Percentiles rank a stretch among this genome's conserved stretches.
Conservation (phyloP, 208 protist species). For the Angomonas deanei region DNA sequence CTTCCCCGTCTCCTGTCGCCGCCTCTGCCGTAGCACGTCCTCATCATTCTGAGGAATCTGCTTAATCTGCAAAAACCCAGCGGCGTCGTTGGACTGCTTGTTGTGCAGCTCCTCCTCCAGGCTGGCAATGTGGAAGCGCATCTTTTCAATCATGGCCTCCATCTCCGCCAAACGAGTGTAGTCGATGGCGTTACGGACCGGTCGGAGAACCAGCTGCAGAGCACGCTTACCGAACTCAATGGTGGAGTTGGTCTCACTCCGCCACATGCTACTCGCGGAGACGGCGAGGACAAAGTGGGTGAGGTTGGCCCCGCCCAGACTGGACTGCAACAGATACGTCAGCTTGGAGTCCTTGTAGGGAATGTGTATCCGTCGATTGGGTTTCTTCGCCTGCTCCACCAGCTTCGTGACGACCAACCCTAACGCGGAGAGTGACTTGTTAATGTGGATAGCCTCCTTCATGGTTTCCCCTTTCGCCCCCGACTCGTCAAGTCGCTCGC, state of each 20-base stretch:
- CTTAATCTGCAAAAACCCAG: slow-evolving; percentile 77
- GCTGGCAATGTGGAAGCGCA: slow-evolving; percentile 80
- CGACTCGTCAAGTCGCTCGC: slow-evolving; percentile 82
- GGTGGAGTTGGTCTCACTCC: slow-evolving; percentile 78
- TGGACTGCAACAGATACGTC: slow-evolving; percentile 90
- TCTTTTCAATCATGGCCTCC: slow-evolving; percentile 91
- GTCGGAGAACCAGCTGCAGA: slow-evolving; percentile 78
- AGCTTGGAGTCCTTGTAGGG: slow-evolving; percentile 93
- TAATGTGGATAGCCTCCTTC: slow-evolving; percentile 92
- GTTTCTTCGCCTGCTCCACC: slow-evolving; percentile 81
- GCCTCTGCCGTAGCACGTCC: slow-evolving; percentile 19
- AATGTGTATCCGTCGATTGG: slow-evolving; percentile 76
- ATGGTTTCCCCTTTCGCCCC: slow-evolving; percentile 80
- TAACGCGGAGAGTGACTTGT: slow-evolving; percentile 92
- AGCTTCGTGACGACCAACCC: slow-evolving; percentile 90
- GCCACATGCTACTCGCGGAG: slow-evolving; percentile 74
- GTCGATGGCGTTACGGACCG: slow-evolving; percentile 87
- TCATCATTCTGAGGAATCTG: slow-evolving; percentile 49
- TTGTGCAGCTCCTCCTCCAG: slow-evolving; percentile 74
- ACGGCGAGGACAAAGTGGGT: slow-evolving; percentile 85
- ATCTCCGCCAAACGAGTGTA: slow-evolving; percentile 90
- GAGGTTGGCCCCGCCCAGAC: slow-evolving; percentile 82
- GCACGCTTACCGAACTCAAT: slow-evolving; percentile 90
- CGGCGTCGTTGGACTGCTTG: slow-evolving; percentile 49
- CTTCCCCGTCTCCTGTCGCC: slow-evolving; percentile 15